Conservation (phyloP, 2,329 filamentous ascomycete species). For the Coleophoma cylindrospora region DNA sequence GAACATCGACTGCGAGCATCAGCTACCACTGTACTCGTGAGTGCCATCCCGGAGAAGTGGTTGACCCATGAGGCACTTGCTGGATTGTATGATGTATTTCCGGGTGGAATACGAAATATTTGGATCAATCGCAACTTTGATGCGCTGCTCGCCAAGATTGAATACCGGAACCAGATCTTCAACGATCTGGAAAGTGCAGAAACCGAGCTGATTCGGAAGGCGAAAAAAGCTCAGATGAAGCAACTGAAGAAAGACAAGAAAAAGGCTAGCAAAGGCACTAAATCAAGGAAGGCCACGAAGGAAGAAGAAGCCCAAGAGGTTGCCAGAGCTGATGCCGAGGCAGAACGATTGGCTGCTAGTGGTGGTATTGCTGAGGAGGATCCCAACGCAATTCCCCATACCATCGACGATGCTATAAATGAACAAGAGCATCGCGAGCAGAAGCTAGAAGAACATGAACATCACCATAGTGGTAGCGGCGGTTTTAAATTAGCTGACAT, state of each 20-base stretch:
- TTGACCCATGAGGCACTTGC: slow-evolving; percentile 75
- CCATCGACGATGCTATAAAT: slow-evolving; percentile 38
- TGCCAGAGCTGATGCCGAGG: slow-evolving; percentile 34
- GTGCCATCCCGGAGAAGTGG: slow-evolving; percentile 87
- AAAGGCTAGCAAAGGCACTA: slow-evolving; percentile 46
- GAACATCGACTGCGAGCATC: slow-evolving; percentile 91
- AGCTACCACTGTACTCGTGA: slow-evolving; percentile 91
- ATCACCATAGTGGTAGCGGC: not conserved
- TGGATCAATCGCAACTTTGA: slow-evolving; percentile 94
- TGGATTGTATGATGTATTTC: slow-evolving; percentile 90
- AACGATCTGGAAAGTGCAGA: slow-evolving; percentile 72
- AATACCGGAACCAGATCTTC: slow-evolving; percentile 67
- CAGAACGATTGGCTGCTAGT: slow-evolving; percentile 36
- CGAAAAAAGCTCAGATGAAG: slow-evolving; percentile 76
- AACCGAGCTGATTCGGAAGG: slow-evolving; percentile 75
- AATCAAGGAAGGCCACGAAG: slow-evolving; percentile 43
- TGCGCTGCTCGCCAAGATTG: slow-evolving; percentile 77
- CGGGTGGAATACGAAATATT: slow-evolving; percentile 89
- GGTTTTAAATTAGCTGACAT: slow-evolving; percentile 18
- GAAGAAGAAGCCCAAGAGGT: slow-evolving; percentile 16
- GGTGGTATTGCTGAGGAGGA: slow-evolving; percentile 47
- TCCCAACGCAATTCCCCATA: slow-evolving; percentile 48
- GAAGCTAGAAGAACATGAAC: slow-evolving; percentile 2
- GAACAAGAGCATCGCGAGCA: slow-evolving; percentile 26
- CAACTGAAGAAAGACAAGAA: slow-evolving; percentile 34